Conservation (phyloP, 2,329 filamentous ascomycete genomes). For the Nannizziopsis barbatae region DNA sequence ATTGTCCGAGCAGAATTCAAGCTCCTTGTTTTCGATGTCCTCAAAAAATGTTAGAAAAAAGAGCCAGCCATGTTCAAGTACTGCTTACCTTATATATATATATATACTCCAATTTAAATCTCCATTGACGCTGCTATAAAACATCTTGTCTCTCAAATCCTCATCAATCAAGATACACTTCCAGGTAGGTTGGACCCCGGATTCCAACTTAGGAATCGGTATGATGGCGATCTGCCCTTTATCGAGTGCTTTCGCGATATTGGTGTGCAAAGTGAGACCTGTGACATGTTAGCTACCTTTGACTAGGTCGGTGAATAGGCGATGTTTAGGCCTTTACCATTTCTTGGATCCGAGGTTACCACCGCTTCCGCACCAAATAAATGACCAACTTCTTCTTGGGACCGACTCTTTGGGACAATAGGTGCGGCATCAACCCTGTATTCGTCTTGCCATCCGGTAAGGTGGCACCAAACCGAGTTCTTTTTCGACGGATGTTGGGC, state of each 20-base stretch:
- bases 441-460: constrained; percentile 4
- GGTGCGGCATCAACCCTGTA: constrained; percentile 15
- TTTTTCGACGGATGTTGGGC: neutral
- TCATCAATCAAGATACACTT: constrained; percentile 15
- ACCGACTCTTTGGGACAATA: constrained; percentile 16
- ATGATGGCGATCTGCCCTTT: constrained; percentile 15
- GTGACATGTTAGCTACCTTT: constrained; percentile 1
- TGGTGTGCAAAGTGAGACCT: constrained; percentile 11
- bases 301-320: neutral
- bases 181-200: constrained; percentile 7
- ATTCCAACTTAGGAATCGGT: constrained; percentile 10
- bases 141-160: constrained; percentile 4
- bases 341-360: constrained; percentile 13
- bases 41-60: constrained; percentile 7
- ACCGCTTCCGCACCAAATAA: constrained; percentile 16
- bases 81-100: constrained; percentile 9
- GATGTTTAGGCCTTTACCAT: constrained; percentile 11
- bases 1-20: constrained; percentile 15
- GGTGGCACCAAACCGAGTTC: constrained; percentile 7
- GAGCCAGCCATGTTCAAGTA: neutral
- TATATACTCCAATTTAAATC: constrained; percentile 6
- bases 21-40: constrained; percentile 15
- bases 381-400: constrained; percentile 13
- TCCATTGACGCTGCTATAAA: neutral
- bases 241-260: constrained; percentile 12